Conservation (phyloP, 1,139 yeast species). For the Schwanniomyces etchellsii region DNA sequence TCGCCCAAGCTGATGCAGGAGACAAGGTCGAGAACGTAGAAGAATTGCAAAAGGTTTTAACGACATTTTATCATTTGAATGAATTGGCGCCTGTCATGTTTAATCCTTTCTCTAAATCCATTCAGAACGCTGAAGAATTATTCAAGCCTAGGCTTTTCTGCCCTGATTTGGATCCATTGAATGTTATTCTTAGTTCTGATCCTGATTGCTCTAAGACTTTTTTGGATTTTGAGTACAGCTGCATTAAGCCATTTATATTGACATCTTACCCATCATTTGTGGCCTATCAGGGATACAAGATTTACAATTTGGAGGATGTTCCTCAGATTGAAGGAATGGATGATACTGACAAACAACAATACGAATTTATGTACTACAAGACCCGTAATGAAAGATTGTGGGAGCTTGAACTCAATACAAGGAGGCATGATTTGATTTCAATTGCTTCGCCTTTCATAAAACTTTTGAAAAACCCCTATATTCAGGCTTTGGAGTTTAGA, state of each 20-base stretch:
- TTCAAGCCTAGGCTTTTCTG: slow-evolving; percentile 68
- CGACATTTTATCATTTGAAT: slow-evolving; percentile 55
- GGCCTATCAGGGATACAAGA: slow-evolving; percentile 81
- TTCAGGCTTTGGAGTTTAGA: slow-evolving; percentile 61
- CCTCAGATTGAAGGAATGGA: slow-evolving; percentile 63
- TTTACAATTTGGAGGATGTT: slow-evolving; percentile 71
- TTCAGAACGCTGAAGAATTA: slow-evolving; percentile 56
- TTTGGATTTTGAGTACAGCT: slow-evolving; percentile 75
- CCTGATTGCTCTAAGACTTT: slow-evolving; percentile 42
- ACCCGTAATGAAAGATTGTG: slow-evolving; percentile 89
- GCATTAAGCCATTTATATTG: slow-evolving; percentile 76
- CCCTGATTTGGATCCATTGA: slow-evolving; percentile 90
- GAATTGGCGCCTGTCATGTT: slow-evolving; percentile 51
- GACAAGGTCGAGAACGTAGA: slow-evolving; percentile 36
- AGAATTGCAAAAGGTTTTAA: slow-evolving; percentile 42
- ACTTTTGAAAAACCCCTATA: slow-evolving; percentile 58
- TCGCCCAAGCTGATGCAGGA: slow-evolving; percentile 51
- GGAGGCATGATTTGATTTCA: slow-evolving; percentile 62
- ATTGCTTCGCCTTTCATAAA: slow-evolving; percentile 76
- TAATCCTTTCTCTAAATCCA: slow-evolving; percentile 42
- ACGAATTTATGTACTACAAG: slow-evolving; percentile 78
- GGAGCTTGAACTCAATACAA: slow-evolving; percentile 70
- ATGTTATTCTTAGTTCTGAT: slow-evolving; percentile 49
- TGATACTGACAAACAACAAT: slow-evolving; percentile 72
- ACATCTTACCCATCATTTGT: slow-evolving; percentile 78